Conservation (phyloP, 2,329 filamentous ascomycete species). For the Arthrobotrys iridis region DNA sequence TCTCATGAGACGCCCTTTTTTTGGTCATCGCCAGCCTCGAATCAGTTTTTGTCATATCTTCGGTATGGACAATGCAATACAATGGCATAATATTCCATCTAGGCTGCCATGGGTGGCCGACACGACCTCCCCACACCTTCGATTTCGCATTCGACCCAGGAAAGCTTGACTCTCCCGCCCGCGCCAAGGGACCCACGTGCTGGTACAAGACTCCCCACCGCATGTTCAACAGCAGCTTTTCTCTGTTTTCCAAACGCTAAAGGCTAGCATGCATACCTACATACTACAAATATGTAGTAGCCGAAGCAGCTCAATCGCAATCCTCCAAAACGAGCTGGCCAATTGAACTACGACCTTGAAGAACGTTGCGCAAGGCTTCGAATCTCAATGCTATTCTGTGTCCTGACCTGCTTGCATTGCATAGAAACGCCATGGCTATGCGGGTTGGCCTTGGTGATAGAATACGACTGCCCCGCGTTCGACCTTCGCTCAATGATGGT, state of each 20-base stretch:
- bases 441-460: not conserved
- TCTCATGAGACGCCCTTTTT: too few relatives aligned
- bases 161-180: constrained; percentile 38
- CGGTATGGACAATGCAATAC: too few relatives aligned
- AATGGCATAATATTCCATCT: not conserved
- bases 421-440: not conserved
- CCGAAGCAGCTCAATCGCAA: not conserved
- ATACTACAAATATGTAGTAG: not conserved
- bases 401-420: not conserved
- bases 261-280: too few relatives aligned
- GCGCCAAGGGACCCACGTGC: constrained; percentile 35
- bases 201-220: not conserved
- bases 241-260: not conserved
- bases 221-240: not conserved
- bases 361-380: constrained; percentile 30
- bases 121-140: constrained; percentile 6
- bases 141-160: not conserved
- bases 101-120: constrained; percentile 30
- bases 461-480: not conserved
- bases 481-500: constrained; percentile 1
- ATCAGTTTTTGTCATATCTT: too few relatives aligned
- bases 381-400: not conserved
- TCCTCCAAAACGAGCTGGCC: not conserved
- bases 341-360: constrained; percentile 18
- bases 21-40: too few relatives aligned